Conservation (phyloP, 192 early-diverging fungal species). For the Gaertneriomyces semiglobifer region DNA sequence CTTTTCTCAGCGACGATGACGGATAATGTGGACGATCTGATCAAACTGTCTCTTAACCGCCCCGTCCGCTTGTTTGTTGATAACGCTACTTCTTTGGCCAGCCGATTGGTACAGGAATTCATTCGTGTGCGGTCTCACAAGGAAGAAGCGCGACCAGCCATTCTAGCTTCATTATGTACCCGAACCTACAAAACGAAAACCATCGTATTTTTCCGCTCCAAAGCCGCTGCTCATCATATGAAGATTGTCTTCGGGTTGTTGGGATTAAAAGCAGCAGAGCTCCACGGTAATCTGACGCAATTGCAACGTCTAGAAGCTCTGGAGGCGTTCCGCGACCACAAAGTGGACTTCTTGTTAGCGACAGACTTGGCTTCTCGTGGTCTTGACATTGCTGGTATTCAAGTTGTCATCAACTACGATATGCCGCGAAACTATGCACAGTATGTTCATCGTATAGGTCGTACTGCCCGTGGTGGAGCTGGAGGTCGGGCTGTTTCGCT, state of each 20-base stretch:
- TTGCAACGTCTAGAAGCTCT: slow-evolving; percentile 84
- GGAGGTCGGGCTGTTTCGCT: slow-evolving; percentile 85
- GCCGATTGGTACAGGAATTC: slow-evolving; percentile 88
- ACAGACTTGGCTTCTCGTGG: slow-evolving; percentile 97
- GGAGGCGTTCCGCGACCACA: slow-evolving; percentile 81
- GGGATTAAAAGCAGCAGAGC: slow-evolving; percentile 81
- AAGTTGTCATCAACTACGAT: slow-evolving; percentile 97
- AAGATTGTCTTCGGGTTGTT: slow-evolving; percentile 91
- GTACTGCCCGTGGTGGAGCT: slow-evolving; percentile 90
- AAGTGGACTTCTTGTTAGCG: slow-evolving; percentile 86
- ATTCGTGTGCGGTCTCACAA: slow-evolving; percentile 82
- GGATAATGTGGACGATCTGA: slow-evolving; percentile 90
- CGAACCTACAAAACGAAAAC: slow-evolving; percentile 72
- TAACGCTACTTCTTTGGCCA: slow-evolving; percentile 69
- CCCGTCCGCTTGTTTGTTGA: slow-evolving; percentile 92
- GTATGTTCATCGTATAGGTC: slow-evolving; percentile 93
- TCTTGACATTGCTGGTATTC: slow-evolving; percentile 94
- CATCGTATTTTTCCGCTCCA: slow-evolving; percentile 93
- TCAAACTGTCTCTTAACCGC: slow-evolving; percentile 84
- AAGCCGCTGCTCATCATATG: slow-evolving; percentile 97
- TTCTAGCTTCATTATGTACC: slow-evolving; percentile 80
- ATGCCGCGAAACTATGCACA: slow-evolving; percentile 91
- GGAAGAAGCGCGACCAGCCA: slow-evolving; percentile 81
- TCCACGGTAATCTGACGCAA: slow-evolving; percentile 95
- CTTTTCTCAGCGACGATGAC: slow-evolving; percentile 99